Evolutionary conservation across 345 rosid species (phyloP), one percentile per base, ranked within the genome.

Genomic region (Euphorbia pulcherrima): DNA sequence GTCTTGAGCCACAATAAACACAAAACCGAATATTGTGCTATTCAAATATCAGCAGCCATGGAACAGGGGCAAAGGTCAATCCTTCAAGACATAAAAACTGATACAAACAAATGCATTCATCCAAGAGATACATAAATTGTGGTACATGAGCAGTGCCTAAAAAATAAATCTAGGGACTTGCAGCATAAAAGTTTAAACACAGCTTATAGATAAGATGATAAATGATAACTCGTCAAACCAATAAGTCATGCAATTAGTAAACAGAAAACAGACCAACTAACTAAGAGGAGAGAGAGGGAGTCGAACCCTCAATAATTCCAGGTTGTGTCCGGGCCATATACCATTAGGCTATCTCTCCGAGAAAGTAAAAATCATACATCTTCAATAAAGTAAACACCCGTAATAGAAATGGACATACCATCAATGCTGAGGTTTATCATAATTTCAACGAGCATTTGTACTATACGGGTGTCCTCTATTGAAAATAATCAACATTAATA

Each of bases 401-500:
- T 33, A 58, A 33, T 33, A 33, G 37, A 33, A 33, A 33, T 33
- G 37, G 37, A 33, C 3, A 33, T 33, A 23, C 59, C 59, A 55
- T 24, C 1, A 55, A 55, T 55, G 59, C 59, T 29, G 26, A 44
- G 2, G 4, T 13, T 18, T 47, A 16, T 47, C 17, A 47, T 47
- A 5, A 52, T 1, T 20, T 52, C 56, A 20, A 52, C 56, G 23
- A 21, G 27, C 56, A 52, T 0, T 20, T 21, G 0, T 52, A 12
- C 56, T 52, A 52, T 21, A 7, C 2, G 56, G 56, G 56, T 21
- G 12, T 20, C 56, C 56, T 52, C 27, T 10, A 52, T 52, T 20
- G 56, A 52, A 52, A 23, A 70, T 88, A 86, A 11, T 12, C 17
- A 16, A 44, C 50, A 44, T 12, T 16, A 44, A 44, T 6, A 44